Evolutionary conservation across 202 grass and related monocot species (phyloP).

Genomic region (Dendrocalamus latiflorus): DNA sequence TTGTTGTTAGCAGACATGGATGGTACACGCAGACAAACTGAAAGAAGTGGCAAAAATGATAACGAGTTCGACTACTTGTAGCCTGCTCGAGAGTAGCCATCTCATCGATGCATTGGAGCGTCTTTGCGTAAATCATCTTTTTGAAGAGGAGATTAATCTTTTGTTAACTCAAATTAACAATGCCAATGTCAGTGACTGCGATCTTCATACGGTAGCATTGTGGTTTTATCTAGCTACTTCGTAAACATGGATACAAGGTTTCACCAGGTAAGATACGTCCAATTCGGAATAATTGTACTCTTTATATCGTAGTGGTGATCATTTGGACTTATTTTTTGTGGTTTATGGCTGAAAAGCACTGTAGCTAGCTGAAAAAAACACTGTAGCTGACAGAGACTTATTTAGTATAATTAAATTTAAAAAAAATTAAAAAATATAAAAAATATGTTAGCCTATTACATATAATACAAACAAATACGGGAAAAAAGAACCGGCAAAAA

Average conservation of each 20-base stretch:
- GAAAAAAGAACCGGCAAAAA: too few relatives aligned
- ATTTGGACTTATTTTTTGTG: too few relatives aligned
- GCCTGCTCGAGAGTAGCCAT: not conserved
- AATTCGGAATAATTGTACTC: not conserved
- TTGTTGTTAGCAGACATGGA: not conserved
- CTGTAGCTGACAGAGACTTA: too few relatives aligned
- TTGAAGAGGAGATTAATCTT: not conserved
- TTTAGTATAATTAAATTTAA: too few relatives aligned
- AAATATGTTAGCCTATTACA: too few relatives aligned
- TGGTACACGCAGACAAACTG: not conserved
- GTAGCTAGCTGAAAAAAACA: too few relatives aligned
- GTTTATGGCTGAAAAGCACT: too few relatives aligned
- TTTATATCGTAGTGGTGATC: too few relatives aligned
- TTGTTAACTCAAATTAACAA: not conserved
- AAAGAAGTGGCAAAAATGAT: not conserved
- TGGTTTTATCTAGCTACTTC: constrained; percentile 19
- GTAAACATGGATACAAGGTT: constrained; percentile 12
- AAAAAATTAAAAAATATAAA: too few relatives aligned
- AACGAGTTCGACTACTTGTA: not conserved
- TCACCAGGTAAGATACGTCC: not conserved
- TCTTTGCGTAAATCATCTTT: constrained; percentile 10
- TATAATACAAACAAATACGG: too few relatives aligned
- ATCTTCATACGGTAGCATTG: constrained; percentile 5
- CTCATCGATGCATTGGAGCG: constrained; percentile 4
- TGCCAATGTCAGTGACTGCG: not conserved